Evolutionary conservation across 306 rosid species (phyloP), one percentile per base, ranked within the genome.

Genomic region (Spatholobus suberectus): DNA sequence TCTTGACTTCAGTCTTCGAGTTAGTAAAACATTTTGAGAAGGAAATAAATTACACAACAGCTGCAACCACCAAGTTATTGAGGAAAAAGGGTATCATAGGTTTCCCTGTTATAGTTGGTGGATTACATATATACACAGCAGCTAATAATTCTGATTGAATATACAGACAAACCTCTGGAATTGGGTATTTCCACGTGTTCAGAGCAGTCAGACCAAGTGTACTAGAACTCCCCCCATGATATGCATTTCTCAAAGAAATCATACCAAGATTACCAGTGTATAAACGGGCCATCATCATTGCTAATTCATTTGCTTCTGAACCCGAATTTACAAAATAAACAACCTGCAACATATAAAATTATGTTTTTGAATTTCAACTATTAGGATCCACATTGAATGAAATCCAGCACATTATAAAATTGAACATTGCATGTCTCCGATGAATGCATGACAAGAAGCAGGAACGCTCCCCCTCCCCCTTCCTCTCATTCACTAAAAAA

Each of bases 241-340:
- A 93, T 27, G 92, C 98, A 86, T 95, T 95, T 85, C 98, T 90
- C 85, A 95, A 49, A 9, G 98, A 90, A 85, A 95, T 88, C 98
- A 95, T 93, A 58, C 91, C 97, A 29, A 93, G 92, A 86, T 81
- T 92, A 57, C 97, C 95, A 15, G 91, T 89, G 73, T 91, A 95
- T 7, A 95, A 90, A 55, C 94, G 97, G 8, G 98, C 98, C 98
- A 95, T 95, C 88, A 95, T 72, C 94, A 84, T 93, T 51, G 98
- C 98, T 68, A 95, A 85, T 79, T 95, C 98, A 82, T 95, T 95
- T 35, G 98, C 98, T 82, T 95, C 98, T 27, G 95, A 77, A 73
- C 98, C 98, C 17, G 98, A 95, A 87, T 95, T 95, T 10, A 95
- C 98, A 84, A 95, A 92, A 83, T 90, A 93, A 24, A 95, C 97